Evolutionary conservation across 371 early-diverging fungal genomes (phyloP).

Genomic region (Funneliformis caledonium): DNA sequence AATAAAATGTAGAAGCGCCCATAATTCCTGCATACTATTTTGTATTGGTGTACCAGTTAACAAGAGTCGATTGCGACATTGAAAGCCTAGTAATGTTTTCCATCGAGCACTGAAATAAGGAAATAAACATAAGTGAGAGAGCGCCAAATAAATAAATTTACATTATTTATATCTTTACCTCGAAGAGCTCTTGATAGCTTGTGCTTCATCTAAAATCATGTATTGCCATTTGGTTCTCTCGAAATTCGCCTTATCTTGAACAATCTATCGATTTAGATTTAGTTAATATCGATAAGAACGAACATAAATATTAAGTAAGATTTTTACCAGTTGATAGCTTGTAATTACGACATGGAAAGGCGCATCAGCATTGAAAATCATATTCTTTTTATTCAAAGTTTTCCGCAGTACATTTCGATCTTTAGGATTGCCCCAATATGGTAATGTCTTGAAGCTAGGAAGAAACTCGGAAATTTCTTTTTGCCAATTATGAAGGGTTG

Average conservation of each 20-base stretch:
- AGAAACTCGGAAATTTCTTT: constrained; percentile 93
- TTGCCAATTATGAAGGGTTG: constrained; percentile 98
- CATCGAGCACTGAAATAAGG: constrained; percentile 71
- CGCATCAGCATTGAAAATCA: constrained; percentile 77
- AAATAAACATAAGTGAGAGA: not conserved
- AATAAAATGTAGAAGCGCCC: constrained; percentile 98
- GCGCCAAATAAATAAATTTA: not conserved
- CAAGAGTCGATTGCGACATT: constrained; percentile 90
- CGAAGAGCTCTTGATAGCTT: constrained; percentile 94
- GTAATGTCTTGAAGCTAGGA: constrained; percentile 83
- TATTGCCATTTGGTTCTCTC: constrained; percentile 96
- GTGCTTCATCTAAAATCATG: constrained; percentile 98
- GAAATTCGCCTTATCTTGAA: constrained; percentile 88
- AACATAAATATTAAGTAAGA: not conserved
- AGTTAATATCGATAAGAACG: not conserved
- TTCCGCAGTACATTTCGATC: constrained; percentile 90
- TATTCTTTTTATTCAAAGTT: constrained; percentile 80
- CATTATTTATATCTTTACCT: constrained; percentile 40
- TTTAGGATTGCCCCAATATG: constrained; percentile 92
- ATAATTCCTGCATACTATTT: constrained; percentile 96
- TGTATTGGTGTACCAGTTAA: constrained; percentile 98
- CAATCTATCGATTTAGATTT: constrained; percentile 48
- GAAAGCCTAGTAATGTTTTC: constrained; percentile 93
- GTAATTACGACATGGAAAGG: constrained; percentile 95
- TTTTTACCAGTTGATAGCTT: constrained; percentile 83